These are phyloP conservation scores for Pseudisothecium myosuroides DNA, from an alignment of 225 moss, liverwort and hornwort genomes.

Conservation along the genomic window DNA sequence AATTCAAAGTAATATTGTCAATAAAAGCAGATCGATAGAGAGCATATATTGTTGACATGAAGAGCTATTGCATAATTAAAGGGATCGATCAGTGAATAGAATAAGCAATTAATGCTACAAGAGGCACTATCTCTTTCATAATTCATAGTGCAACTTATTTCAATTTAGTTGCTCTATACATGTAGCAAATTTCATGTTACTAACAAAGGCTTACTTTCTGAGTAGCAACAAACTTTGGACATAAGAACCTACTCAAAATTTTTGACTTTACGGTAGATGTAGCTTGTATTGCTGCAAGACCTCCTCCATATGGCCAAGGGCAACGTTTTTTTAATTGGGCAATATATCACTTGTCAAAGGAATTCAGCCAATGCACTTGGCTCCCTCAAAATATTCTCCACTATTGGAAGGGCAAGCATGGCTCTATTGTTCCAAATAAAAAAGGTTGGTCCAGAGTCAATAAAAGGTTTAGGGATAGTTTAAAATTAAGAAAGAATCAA, in stretches of 20 bases:
- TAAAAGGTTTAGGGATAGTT: too few species aligned
- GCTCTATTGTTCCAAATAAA: neutral
- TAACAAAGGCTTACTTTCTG: neutral
- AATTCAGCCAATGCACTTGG: neutral
- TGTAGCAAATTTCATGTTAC: neutral
- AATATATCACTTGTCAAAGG: neutral
- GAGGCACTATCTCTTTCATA: neutral
- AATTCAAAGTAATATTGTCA: neutral
- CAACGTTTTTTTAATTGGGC: neutral
- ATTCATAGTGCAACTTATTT: neutral
- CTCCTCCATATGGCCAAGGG: neutral
- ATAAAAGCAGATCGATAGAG: neutral
- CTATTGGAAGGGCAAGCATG: neutral
- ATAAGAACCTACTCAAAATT: neutral
- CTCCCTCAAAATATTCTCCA: neutral
- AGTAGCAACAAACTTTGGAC: neutral
- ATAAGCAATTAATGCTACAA: neutral
- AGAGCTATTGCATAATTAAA: neutral
- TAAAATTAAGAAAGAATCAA: neutral
- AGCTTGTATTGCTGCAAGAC: neutral
- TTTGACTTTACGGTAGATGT: neutral
- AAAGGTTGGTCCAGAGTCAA: too few species aligned
- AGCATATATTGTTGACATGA: neutral
- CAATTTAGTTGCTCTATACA: neutral
- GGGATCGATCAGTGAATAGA: neutral